Evolutionary conservation across 169 alveolate genomes (phyloP), one percentile per base, ranked within the genome.

Genomic region (Plasmodium relictum): DNA sequence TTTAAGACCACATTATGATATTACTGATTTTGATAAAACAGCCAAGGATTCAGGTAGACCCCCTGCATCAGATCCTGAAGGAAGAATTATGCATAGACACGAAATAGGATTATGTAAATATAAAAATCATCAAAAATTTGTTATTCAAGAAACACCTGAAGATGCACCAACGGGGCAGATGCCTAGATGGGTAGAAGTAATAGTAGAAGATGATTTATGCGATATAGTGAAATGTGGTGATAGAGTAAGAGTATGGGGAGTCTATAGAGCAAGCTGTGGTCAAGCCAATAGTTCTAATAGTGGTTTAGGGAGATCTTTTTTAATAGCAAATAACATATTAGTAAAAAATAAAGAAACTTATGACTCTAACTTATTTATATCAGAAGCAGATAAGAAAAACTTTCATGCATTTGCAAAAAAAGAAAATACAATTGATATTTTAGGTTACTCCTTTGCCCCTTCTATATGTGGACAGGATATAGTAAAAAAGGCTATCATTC

Each of bases 141-240:
- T 96, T 44, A 91, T 98, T 0, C 99, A 98, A 93, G 99, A 98
- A 92, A 93, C 98, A 71, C 99, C 99, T 0, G 99, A 98, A 93
- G 97, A 97, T 89, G 96, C 99, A 0, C 99, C 99, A 8, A 94
- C 98, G 20, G 99, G 99, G 1, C 99, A 98, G 92, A 96, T 98
- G 93, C 99, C 99, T 6, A 95, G 99, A 65, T 96, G 98, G 72
- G 96, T 98, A 54, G 98, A 98, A 78, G 98, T 98, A 24, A 93
- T 97, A 14, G 96, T 94, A n/a, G 98, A 96, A 78, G 97, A 97
- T 74, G 99, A 98, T 92, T 89, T 98, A 65, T 99, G 96, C 74
- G 94, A 94, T 74, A 86, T 89, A 31, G 95, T 94, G 16, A 90
- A 93, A 76, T 93, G 96, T 92, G 97, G 92, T 18, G 96, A 93